These are phyloP conservation scores for Papiliotrema terrestris DNA, from an alignment of 1,284 basidiomycete species.

Conservation along the genomic window DNA sequence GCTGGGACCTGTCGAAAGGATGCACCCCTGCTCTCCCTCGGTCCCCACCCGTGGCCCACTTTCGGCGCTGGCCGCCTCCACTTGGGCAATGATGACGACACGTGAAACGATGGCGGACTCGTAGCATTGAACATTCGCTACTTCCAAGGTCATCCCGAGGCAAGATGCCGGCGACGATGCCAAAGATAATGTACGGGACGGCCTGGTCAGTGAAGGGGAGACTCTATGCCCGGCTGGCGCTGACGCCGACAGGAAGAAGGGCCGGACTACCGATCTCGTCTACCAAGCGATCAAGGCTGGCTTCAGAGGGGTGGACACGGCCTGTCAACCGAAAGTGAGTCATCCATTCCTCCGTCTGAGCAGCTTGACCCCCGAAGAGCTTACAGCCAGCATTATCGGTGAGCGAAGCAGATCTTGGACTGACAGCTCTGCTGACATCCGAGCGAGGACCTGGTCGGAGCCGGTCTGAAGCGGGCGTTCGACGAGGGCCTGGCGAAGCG, in stretches of 20 bases:
- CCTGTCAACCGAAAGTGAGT: constrained; percentile 63
- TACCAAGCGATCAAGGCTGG: constrained; percentile 66
- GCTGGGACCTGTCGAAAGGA: no score
- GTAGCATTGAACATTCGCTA: no score
- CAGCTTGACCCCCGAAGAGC: no score
- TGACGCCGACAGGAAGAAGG: constrained; percentile 78
- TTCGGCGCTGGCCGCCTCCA: no score
- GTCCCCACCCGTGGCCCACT: no score
- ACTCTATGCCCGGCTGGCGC: no score
- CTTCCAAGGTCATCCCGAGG: no score
- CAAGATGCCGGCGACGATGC: constrained; percentile 18
- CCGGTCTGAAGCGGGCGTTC: constrained; percentile 59
- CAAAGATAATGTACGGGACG: constrained; percentile 64
- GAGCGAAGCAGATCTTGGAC: neutral
- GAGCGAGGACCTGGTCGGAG: constrained; percentile 74
- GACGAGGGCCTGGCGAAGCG: constrained; percentile 58
- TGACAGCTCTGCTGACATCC: neutral
- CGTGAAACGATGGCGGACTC: no score
- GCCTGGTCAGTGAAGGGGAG: constrained; percentile 66
- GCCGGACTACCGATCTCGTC: constrained; percentile 64
- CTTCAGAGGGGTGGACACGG: constrained; percentile 76
- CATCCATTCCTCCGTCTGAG: no score
- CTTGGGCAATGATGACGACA: no score
- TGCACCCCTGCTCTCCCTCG: no score
- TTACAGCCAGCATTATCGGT: constrained; percentile 64